A percentile compares a stretch with the other conserved stretches of the same genome.
Conservation (phyloP, 805 yeast species). For the Helenozyma rhizophorensis region DNA sequence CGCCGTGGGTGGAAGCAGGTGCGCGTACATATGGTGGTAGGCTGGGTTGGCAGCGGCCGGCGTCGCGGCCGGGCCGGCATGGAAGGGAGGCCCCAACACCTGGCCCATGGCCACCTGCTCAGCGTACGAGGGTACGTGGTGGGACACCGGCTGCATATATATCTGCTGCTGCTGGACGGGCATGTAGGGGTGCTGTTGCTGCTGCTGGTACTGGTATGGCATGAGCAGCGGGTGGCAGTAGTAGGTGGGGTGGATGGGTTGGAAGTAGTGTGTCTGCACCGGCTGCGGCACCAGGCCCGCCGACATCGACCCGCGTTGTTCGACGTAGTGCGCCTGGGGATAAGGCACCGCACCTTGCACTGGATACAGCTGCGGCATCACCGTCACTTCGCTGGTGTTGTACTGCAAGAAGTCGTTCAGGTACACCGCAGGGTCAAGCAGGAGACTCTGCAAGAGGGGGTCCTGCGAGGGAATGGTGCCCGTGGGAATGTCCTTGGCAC, state of each 20-base stretch:
- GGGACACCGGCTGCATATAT: constrained; percentile 3
- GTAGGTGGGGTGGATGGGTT: constrained; percentile 1
- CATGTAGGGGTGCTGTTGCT: too few relatives aligned
- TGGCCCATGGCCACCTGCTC: too few relatives aligned
- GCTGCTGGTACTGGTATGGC: constrained; percentile 2
- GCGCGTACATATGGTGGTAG: too few relatives aligned
- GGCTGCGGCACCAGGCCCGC: too few relatives aligned
- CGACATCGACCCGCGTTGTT: background rate
- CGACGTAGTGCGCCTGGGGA: background rate
- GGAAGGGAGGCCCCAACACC: too few relatives aligned
- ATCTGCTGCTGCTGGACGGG: constrained; percentile 3
- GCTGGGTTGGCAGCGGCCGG: too few relatives aligned
- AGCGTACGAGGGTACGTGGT: background rate
- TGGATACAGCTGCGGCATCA: constrained; percentile 1
- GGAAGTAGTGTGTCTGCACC: background rate
- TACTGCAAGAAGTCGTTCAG: constrained; percentile 7
- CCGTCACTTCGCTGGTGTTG: constrained; percentile 2
- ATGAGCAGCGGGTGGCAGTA: constrained; percentile 4
- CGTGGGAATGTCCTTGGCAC: constrained; percentile 15
- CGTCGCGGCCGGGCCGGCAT: too few relatives aligned
- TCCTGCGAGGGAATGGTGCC: constrained; percentile 21
- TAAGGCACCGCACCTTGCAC: background rate
- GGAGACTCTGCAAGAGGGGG: constrained; percentile 18
- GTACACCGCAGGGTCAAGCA: constrained; percentile 15
- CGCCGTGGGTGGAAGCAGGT: too few relatives aligned